These are phyloP conservation scores for Barnettozyma populi DNA, from an alignment of 805 yeast species.

Conservation along the genomic window DNA sequence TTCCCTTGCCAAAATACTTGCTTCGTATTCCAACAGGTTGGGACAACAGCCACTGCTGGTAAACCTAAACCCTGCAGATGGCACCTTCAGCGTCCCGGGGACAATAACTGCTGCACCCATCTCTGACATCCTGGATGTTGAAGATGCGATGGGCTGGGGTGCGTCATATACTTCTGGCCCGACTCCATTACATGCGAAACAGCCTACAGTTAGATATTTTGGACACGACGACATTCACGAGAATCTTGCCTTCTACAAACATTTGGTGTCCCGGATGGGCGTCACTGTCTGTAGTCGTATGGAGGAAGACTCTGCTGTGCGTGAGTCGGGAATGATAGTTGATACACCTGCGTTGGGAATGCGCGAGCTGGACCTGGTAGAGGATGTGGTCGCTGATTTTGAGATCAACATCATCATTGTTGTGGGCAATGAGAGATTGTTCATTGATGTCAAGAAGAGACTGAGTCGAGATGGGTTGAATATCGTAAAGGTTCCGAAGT, in stretches of 20 bases:
- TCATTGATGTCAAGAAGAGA: constrained; percentile 55
- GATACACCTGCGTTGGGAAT: constrained; percentile 67
- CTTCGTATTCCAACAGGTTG: constrained; percentile 72
- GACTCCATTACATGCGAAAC: constrained; percentile 74
- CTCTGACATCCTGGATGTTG: constrained; percentile 75
- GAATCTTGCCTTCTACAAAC: constrained; percentile 21
- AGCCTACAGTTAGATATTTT: constrained; percentile 77
- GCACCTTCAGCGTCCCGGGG: constrained; percentile 77
- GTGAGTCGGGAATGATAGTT: constrained; percentile 54
- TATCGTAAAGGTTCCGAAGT: constrained; percentile 55
- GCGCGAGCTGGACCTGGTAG: constrained; percentile 46
- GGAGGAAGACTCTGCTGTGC: constrained; percentile 40
- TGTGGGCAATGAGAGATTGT: constrained; percentile 69
- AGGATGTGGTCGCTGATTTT: constrained; percentile 53
- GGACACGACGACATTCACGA: constrained; percentile 61
- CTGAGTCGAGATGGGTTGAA: constrained; percentile 29
- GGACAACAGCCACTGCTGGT: constrained; percentile 66
- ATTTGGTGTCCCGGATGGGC: constrained; percentile 33
- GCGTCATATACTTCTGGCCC: constrained; percentile 74
- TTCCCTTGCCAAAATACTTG: constrained; percentile 58
- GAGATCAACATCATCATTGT: constrained; percentile 56
- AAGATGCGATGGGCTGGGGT: constrained; percentile 59
- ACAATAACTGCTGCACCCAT: constrained; percentile 78
- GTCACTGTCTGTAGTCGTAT: constrained; percentile 37
- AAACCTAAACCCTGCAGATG: constrained; percentile 70